Evolutionary conservation across 2,329 filamentous ascomycete genomes (phyloP), one percentile per base, ranked within the genome.

Genomic region (Xylaria hypoxylon): DNA sequence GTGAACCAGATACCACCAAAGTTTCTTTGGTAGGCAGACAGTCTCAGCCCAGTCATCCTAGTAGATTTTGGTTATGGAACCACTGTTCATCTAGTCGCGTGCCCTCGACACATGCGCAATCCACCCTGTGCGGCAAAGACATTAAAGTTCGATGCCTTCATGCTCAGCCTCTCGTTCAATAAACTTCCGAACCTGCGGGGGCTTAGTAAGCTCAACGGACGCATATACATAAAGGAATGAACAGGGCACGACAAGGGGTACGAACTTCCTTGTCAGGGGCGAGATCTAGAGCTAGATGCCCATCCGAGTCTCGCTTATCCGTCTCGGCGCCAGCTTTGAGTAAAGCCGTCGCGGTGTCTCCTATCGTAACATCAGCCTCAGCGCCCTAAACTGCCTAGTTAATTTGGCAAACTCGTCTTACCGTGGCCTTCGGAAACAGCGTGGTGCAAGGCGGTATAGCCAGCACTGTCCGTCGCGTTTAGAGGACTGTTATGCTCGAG

Each of bases 391-490:
- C 45, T 66, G 45, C 2, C 7, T 10, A 13, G 7, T 51, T 3
- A 17, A 26, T n/a, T 48, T 3, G n/a, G n/a, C n/a, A 10, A 28
- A 48, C 24, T n/a, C 7, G 22, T 75, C 82, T 45, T 74, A 89
- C 89, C 90, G 77, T 91, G 88, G 5, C 89, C 89, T 75, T 96
- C 92, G 1, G 91, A 90, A 70, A 94, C 81, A 13, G 92, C 89
- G 77, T 99, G 96, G 80, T 99, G 96, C 74, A 99, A 83, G 3
- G 96, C 91, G 26, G 96, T 98, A 77, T 92, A 89, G 0, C 95
- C 95, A 71, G 93, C 89, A 40, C 84, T 83, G 80, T 99, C 96
- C 2, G 91, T 90, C 2, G 93, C 90, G 78, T 97, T 93, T 26
- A 98, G 77, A 0, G 95, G 94, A 70, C 93, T 97, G 71, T 84